Conservation (phyloP, 192 early-diverging fungal genomes). For the Borealophlyctis nickersoniae region DNA sequence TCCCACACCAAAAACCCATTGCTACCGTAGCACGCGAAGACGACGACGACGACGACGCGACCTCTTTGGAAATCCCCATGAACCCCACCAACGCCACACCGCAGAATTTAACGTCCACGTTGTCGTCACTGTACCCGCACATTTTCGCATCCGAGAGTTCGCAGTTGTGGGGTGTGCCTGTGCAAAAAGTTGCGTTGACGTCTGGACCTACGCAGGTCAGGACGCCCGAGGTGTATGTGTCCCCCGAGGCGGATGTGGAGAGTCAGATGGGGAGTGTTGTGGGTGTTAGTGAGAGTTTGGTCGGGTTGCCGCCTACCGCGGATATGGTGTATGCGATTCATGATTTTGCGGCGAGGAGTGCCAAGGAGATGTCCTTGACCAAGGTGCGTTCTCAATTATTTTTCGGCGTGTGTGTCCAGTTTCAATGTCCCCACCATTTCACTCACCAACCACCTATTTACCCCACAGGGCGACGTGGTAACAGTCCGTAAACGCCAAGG, state of each 20-base stretch:
- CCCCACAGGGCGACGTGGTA: slow-evolving; percentile 38
- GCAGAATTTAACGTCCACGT: slow-evolving; percentile 3
- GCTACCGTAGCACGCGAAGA: slow-evolving; percentile 13
- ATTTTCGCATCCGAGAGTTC: slow-evolving; percentile 27
- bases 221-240: slow-evolving; percentile 41
- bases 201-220: background rate
- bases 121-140: slow-evolving; percentile 30
- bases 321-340: slow-evolving; percentile 41
- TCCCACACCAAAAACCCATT: slow-evolving; percentile 23
- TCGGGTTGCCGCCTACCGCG: slow-evolving; percentile 6
- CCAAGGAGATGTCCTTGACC: slow-evolving; percentile 40
- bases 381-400: slow-evolving; percentile 30
- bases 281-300: slow-evolving; percentile 17
- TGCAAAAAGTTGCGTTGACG: background rate
- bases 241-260: slow-evolving; percentile 36
- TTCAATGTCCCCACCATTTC: no score
- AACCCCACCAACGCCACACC: background rate
- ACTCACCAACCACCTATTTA: no score
- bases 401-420: background rate
- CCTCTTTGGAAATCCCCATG: background rate
- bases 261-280: slow-evolving; percentile 45
- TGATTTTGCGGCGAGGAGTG: slow-evolving; percentile 33
- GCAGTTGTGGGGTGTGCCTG: slow-evolving; percentile 6
- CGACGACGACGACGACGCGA: background rate
- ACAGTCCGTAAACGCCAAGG: slow-evolving; percentile 41